Base-by-base conservation (phyloP, 2,329 filamentous ascomycete species). In the Aspergillus sclerotialis region DNA sequence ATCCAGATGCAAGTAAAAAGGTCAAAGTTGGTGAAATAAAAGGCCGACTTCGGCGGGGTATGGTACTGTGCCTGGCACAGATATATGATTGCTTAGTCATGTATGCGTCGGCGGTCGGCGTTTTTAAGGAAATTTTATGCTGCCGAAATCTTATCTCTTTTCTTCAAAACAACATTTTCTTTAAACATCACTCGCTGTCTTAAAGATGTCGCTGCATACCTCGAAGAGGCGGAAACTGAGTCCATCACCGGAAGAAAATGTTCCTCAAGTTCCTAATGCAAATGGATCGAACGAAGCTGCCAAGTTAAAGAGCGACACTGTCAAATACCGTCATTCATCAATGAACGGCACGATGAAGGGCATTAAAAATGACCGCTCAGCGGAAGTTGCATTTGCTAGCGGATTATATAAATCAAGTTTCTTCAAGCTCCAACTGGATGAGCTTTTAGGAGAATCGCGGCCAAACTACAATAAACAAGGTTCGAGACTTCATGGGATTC, bases 401-500 rank as follows among this genome's bases (percentile, higher is more conserved):
- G 73, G 73, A 30, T 67, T 72, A n/a, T 80, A 75, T 64, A 80
- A 80, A 51, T 80, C 76, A 28, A 80, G 70, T 52, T 63, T 81
- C 37, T 82, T 84, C 63, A 81, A 81, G 52, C 58, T 83, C 7
- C 79, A 84, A 52, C 67, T 81, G 21, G 75, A 82, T 43, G 77
- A 82, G 46, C 62, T 84, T 37, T 55, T 82, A 32, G 57, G 64
- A 5, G 72, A 78, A 43, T 62, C 78, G 32, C 68, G 70, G 46
- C 73, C 72, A 21, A 72, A 74, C 40, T 75, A 79, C 43, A 73
- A 73, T 19, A 76, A 72, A 51, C 71, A 70, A 42, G 64, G 75
- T 40, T 65, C 58, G 8, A 61, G 67, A 11, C 67, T 74, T 11
- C 73, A 80, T 41, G 64, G 70, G 32, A 60, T 65, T 16, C 61